Evolutionary conservation across 176 grass and related monocot genomes (phyloP).

Genomic region (Zea luxurians): DNA sequence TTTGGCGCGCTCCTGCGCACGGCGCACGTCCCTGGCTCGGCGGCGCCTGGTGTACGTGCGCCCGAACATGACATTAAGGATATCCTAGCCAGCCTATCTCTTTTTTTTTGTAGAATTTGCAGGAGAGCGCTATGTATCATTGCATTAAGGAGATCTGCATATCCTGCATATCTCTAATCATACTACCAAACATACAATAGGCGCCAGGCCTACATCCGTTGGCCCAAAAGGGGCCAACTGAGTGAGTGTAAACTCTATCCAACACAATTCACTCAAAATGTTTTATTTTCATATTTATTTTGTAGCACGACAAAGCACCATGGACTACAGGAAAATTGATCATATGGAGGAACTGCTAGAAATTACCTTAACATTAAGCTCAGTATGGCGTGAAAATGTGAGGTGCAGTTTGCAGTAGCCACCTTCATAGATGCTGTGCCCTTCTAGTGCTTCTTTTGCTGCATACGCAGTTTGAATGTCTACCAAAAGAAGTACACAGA

Average conservation of each 20-base stretch:
- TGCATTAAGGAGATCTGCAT: background rate
- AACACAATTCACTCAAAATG: background rate
- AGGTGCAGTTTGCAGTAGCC: constrained; percentile 88
- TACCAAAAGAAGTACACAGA: constrained; percentile 44
- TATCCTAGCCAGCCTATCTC: no score
- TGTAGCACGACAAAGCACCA: background rate
- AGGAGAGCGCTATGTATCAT: background rate
- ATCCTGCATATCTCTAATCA: background rate
- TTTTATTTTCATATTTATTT: constrained; percentile 5
- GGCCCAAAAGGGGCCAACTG: background rate
- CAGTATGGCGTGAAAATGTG: constrained; percentile 69
- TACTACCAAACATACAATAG: background rate
- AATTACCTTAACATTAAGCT: constrained; percentile 84
- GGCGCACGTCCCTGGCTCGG: no score
- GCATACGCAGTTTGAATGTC: constrained; percentile 68
- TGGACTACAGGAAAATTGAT: background rate
- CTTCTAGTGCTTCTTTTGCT: constrained; percentile 72
- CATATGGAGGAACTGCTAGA: background rate
- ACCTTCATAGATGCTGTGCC: constrained; percentile 80
- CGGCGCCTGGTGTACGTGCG: no score
- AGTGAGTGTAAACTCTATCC: background rate
- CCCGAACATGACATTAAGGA: no score
- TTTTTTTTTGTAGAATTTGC: background rate
- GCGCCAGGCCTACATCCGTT: background rate
- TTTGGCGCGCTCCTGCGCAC: no score